Evolutionary conservation across 2,329 filamentous ascomycete species (phyloP), one percentile per base, ranked within the genome.

Genomic region (Albifimbria verrucaria): DNA sequence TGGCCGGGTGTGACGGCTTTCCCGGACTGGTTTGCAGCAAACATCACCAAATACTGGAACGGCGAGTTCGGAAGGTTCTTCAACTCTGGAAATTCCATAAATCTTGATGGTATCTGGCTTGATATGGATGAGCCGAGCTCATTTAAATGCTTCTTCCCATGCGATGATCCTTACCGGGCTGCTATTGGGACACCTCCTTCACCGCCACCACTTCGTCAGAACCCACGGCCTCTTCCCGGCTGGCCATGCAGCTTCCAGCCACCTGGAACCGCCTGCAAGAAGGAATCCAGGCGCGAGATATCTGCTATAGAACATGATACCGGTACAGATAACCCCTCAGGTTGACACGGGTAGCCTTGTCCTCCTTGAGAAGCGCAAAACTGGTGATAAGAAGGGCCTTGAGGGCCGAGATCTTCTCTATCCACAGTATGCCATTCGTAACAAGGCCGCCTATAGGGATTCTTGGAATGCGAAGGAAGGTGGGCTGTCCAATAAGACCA

Each of bases 31-130:
- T 91, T 92, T 64, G 12, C 12, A 7, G 73, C 84, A 18, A 82
- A 83, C 49, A 81, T 83, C 2, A 78, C 84, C 47, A 62, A 71
- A 1, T 94, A 85, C 68, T 93, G 89, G 89, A 84, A 83, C 57
- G 75, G 77, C 4, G 81, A 92, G 64, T 87, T 93, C 59, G 68
- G 65, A 0, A 67, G 64, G 1, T 90, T 90, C 72, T 92, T 92
- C 71, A 68, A 78, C 55, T 69, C 79, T 0, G 74, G 83, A 0
- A 77, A 71, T 2, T 89, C 89, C 25, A 77, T 93, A 17, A 82
- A 92, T 58, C 87, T 93, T 48, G 89, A 93, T 56, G 89, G 81
- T 1, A 74, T 93, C 1, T 92, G 88, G 86, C 89, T 90, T 58
- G 88, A 90, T 65, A 86, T 86, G 82, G 78, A 82, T 76, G 70